These are phyloP conservation scores for Kokia cookei DNA, from an alignment of 441 rosid genomes.

Conservation along the genomic window DNA sequence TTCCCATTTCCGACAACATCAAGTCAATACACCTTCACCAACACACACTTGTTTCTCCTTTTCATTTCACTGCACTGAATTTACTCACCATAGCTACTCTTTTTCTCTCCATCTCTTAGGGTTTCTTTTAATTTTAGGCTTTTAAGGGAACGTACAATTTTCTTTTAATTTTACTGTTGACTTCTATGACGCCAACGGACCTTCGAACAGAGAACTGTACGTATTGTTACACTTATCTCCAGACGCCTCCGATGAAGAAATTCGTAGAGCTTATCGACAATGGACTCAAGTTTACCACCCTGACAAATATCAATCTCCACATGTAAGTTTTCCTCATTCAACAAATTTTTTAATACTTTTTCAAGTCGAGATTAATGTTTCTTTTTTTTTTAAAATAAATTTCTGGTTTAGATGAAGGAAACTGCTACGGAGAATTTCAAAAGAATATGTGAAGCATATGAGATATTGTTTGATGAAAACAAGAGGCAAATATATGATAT, in stretches of 20 bases:
- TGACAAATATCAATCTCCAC: conserved; percentile 75
- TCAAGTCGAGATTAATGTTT: background rate
- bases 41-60: too few relatives aligned
- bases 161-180: too few relatives aligned
- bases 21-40: too few relatives aligned
- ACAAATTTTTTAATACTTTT: background rate
- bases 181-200: conserved; percentile 19
- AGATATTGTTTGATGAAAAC: conserved; percentile 73
- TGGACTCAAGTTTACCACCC: conserved; percentile 99
- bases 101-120: too few relatives aligned
- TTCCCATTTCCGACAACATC: too few relatives aligned
- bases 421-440: conserved; percentile 86
- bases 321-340: conserved; percentile 28
- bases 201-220: conserved; percentile 71
- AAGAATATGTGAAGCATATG: conserved; percentile 87
- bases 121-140: too few relatives aligned
- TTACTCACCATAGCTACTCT: too few relatives aligned
- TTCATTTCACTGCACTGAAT: too few relatives aligned
- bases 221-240: conserved; percentile 87
- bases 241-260: conserved; percentile 90
- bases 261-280: conserved; percentile 83
- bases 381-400: background rate
- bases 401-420: conserved; percentile 72
- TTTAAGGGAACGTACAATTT: too few relatives aligned
- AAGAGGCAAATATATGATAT: conserved; percentile 79